Base-by-base conservation (phyloP, 176 grass and related monocot genomes). In the Phragmites australis region DNA sequence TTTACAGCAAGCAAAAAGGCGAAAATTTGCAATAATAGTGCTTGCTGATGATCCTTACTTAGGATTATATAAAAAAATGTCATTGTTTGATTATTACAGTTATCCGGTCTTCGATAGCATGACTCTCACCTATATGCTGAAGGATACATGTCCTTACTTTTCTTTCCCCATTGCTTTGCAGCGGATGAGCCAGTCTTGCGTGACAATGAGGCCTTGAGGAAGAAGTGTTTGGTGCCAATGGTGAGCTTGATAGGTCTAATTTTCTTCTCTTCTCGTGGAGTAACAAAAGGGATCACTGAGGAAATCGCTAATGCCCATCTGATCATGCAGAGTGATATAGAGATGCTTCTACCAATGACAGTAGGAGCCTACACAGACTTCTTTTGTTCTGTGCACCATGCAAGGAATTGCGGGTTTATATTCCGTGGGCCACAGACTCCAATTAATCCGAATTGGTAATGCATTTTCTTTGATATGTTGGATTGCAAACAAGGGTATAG, bases 291-390 rank as follows among this genome's bases (percentile, higher is more conserved):
- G 26, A 44, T 56, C 52, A 11, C n/a, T 14, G 8, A 44, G 25
- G 56, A 62, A 29, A 52, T 66, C 49, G 12, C 22, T 69, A 16
- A 74, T 50, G 26, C 41, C 37, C 19, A 32, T 74, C 74, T 63
- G 8, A 19, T 61, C 19, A 60, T 78, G 45, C 78, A 98, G 96
- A 84, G 65, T 89, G 90, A 91, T 37, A 73, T 89, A 53, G 92
- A 95, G 84, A 98, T 95, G 90, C 71, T 98, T 81, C 79, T 98
- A 23, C 96, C 96, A 21, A 82, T 90, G 71, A 87, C 73, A 1
- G 88, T 98, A 14, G 96, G 96, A 17, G 96, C 92, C 53, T 98
- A 98, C 74, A 95, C 96, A 0, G 96, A 98, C 80, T 98, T 98
- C 86, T 98, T 89, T 88, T 98, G 86, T 62, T 98, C 92, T 1